Evolutionary conservation across 495 filamentous ascomycete genomes (phyloP).

Genomic region (Tuber calosporum): DNA sequence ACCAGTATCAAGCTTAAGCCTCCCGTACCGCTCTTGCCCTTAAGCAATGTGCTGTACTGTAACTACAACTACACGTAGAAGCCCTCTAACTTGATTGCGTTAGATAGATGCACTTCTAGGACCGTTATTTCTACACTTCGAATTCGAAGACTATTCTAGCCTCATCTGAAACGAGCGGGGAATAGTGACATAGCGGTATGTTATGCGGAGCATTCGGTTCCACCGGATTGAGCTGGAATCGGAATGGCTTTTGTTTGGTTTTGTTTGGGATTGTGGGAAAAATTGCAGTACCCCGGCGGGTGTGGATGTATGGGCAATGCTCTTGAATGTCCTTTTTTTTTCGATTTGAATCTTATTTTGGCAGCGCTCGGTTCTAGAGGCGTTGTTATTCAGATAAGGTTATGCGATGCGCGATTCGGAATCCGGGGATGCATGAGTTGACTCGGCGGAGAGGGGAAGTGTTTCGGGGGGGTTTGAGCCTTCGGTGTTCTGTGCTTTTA

Average conservation of each 20-base stretch:
- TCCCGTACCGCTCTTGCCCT: neutral
- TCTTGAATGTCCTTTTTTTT: neutral
- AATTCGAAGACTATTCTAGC: neutral
- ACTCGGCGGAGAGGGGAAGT: neutral
- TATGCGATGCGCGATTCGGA: neutral
- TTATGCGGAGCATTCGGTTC: neutral
- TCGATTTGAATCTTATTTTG: neutral
- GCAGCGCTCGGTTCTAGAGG: neutral
- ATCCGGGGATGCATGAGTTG: neutral
- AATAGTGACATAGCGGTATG: constrained; percentile 2
- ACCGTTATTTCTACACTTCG: neutral
- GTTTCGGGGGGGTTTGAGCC: neutral
- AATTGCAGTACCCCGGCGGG: neutral
- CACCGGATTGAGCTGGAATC: neutral
- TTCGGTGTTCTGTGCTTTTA: neutral
- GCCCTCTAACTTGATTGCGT: neutral
- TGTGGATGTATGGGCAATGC: neutral
- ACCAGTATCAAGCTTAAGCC: neutral
- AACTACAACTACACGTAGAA: too few relatives aligned
- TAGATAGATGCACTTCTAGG: neutral
- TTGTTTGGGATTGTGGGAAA: neutral
- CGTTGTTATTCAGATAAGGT: neutral
- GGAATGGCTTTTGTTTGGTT: neutral
- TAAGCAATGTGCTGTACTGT: neutral
- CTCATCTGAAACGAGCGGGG: neutral